Conservation (phyloP, 2,329 filamentous ascomycete genomes). For the Gliomastix tumulicola region DNA sequence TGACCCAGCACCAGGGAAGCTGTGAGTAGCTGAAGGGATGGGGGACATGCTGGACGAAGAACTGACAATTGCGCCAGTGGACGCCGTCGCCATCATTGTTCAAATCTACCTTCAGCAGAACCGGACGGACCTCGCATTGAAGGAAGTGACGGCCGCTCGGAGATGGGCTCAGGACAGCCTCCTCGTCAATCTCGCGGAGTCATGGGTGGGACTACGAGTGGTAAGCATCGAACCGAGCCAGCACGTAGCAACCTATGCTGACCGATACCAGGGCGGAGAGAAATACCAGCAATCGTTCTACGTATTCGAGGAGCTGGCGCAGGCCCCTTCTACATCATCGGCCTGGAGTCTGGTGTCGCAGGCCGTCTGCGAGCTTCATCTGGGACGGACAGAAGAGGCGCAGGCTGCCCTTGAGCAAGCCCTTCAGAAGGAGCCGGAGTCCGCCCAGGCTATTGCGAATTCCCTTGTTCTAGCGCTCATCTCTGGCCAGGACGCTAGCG, state of each 20-base stretch:
- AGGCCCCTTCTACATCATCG: constrained; percentile 74
- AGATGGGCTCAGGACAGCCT: constrained; percentile 94
- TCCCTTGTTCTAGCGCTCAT: constrained; percentile 72
- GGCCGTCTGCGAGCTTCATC: constrained; percentile 84
- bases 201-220: constrained; percentile 85
- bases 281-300: constrained; percentile 97
- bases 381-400: constrained; percentile 82
- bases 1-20: constrained; percentile 79
- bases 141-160: constrained; percentile 80
- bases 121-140: constrained; percentile 80
- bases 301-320: constrained; percentile 93
- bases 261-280: constrained; percentile 67
- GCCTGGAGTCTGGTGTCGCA: constrained; percentile 74
- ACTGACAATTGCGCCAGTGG: constrained; percentile 35
- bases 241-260: too few relatives aligned
- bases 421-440: constrained; percentile 62
- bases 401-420: constrained; percentile 81
- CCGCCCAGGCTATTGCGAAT: constrained; percentile 75
- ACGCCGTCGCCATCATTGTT: constrained; percentile 77
- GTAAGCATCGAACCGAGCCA: constrained; percentile 48
- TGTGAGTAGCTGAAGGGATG: constrained; percentile 70
- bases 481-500: constrained; percentile 61
- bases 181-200: constrained; percentile 88
- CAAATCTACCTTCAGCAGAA: constrained; percentile 93
- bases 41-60: not conserved